These are phyloP conservation scores for Microthyrium microscopicum DNA, from an alignment of 2,329 filamentous ascomycete species.

Conservation along the genomic window DNA sequence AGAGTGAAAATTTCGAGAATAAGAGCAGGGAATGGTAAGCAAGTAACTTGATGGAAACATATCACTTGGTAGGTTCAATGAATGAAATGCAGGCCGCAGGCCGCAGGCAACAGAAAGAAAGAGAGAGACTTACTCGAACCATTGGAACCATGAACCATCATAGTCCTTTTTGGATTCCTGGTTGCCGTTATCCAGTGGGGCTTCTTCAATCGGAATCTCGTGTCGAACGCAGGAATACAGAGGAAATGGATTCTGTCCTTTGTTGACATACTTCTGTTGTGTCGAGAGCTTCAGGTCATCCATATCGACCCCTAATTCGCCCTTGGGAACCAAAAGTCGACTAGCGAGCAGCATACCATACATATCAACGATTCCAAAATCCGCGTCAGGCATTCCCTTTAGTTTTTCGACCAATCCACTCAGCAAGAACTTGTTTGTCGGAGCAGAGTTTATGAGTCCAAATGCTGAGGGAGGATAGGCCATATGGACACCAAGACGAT, in stretches of 20 bases:
- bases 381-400: constrained; percentile 60
- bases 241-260: constrained; percentile 70
- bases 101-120: neutral
- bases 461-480: constrained; percentile 81
- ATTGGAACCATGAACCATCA: constrained; percentile 82
- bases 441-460: constrained; percentile 64
- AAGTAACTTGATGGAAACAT: too few species aligned
- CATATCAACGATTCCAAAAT: constrained; percentile 82
- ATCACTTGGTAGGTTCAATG: too few species aligned
- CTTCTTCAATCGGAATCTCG: constrained; percentile 61
- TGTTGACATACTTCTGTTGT: constrained; percentile 58
- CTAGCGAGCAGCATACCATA: constrained; percentile 79
- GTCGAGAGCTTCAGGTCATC: constrained; percentile 82
- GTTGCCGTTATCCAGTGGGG: constrained; percentile 17
- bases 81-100: too few species aligned
- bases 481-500: constrained; percentile 71
- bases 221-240: constrained; percentile 94
- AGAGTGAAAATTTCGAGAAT: too few species aligned
- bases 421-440: constrained; percentile 83
- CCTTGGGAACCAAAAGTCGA: constrained; percentile 69
- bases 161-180: constrained; percentile 28
- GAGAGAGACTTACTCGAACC: constrained; percentile 65
- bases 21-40: too few species aligned
- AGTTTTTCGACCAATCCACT: constrained; percentile 83
- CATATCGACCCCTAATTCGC: constrained; percentile 60